Evolutionary conservation across 1,284 basidiomycete genomes (phyloP), one percentile per base, ranked within the genome.

Genomic region (Boletus semigastroideus): DNA sequence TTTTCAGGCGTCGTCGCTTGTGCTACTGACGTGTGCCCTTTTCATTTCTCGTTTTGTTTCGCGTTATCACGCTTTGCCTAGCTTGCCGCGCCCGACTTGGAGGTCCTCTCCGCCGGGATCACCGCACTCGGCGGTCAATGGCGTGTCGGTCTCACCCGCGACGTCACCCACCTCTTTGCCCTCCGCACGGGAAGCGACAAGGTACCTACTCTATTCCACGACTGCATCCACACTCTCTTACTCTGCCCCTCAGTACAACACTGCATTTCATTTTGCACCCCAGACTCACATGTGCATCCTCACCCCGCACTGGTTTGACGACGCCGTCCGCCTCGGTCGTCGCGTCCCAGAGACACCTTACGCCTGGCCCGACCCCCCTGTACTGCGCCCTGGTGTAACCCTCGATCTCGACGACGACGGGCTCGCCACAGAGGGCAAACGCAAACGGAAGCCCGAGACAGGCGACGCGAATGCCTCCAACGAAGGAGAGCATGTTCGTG

Each of bases 151-250:
- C 78, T 93, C 46, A 92, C 90, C 0, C 79, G 80, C 52, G 92
- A 95, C 57, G 86, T 93, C 36, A 94, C 92, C 1, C 92, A 95
- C 66, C 78, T 94, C 43, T 87, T 95, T 59, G 83, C 84, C 28
- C 68, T 86, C 25, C 70, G 71, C 20, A 62, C 69, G 0, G 74
- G 71, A 2, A 76, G 75, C 12, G 73, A 75, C 44, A 87, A 86
- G 65, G 65, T 69, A 50, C 10, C 19, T 1, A 20, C 2, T 5
- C n/a, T 10, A 25, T 20, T 9, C 31, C 22, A 25, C 34, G 4
- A 5, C 13, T 3, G 1, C 16, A 13, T 34, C 30, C 7, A 36
- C 27, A n/a, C 4, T 10, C 17, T n/a, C 38, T 56, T 8, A 51
- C 33, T 9, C 5, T 12, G 2, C 19, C 8, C 4, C 47, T 13